A percentile compares a stretch with the other conserved stretches of the same genome.
These are phyloP conservation scores for Curvularia hawaiiensis DNA, from an alignment of 2,329 filamentous ascomycete species.

Conservation along the genomic window DNA sequence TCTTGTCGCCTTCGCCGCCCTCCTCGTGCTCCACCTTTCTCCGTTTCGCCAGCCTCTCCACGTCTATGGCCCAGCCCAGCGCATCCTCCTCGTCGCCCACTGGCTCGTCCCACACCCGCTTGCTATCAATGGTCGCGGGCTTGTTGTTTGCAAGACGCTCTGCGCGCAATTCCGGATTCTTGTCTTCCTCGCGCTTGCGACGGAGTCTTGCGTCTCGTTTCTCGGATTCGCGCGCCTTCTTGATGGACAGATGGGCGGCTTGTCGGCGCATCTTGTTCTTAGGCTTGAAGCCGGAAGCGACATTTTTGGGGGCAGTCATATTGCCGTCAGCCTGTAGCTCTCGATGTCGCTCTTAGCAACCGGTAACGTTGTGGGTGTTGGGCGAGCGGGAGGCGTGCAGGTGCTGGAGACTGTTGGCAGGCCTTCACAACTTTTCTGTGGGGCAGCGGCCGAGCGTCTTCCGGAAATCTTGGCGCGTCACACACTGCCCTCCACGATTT, in stretches of 20 bases:
- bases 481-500: neutral
- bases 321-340: neutral
- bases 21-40: constrained; percentile 49
- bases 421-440: constrained; percentile 23
- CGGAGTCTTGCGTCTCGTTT: constrained; percentile 78
- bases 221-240: constrained; percentile 74
- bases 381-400: neutral
- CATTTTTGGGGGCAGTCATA: constrained; percentile 59
- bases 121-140: constrained; percentile 55
- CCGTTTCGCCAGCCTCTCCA: constrained; percentile 52
- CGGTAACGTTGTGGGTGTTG: neutral
- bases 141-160: constrained; percentile 78
- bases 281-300: constrained; percentile 59
- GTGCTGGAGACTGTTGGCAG: neutral
- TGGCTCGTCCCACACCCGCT: constrained; percentile 77
- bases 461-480: constrained; percentile 17
- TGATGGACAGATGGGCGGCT: constrained; percentile 77
- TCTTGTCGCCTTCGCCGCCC: constrained; percentile 19
- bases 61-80: constrained; percentile 52
- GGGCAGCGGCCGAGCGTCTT: constrained; percentile 11
- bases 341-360: constrained; percentile 20
- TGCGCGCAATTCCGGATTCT: constrained; percentile 75
- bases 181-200: constrained; percentile 83
- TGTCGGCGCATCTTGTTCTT: constrained; percentile 82
- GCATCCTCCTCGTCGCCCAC: constrained; percentile 51